These are phyloP conservation scores for Trapa incisa DNA, from an alignment of 345 rosid genomes.

Conservation along the genomic window DNA sequence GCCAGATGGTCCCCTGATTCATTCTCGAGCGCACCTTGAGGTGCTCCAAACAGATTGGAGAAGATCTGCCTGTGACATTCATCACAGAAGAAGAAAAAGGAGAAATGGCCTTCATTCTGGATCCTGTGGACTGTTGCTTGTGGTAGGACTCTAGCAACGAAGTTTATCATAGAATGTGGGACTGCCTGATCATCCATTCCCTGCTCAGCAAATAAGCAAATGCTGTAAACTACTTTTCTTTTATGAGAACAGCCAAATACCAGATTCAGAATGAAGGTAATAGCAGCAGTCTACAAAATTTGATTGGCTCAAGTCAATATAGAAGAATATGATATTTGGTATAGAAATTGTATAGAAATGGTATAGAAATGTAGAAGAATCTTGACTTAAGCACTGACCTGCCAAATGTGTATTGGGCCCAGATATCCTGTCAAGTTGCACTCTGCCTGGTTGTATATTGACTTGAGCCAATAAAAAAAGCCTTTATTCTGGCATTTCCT, in stretches of 20 bases:
- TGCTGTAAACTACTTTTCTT: not conserved
- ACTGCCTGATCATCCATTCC: slow-evolving; percentile 70
- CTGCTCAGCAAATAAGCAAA: slow-evolving; percentile 20
- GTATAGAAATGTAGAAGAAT: too few relatives aligned
- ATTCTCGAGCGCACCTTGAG: slow-evolving; percentile 42
- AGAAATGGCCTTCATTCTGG: slow-evolving; percentile 77
- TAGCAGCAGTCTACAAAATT: not conserved
- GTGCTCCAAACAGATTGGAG: slow-evolving; percentile 55
- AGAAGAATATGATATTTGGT: too few relatives aligned
- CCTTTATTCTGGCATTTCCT: slow-evolving; percentile 52
- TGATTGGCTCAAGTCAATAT: too few relatives aligned
- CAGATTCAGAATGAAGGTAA: not conserved
- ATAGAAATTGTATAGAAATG: too few relatives aligned
- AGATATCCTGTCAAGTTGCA: slow-evolving; percentile 66
- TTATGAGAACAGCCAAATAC: not conserved
- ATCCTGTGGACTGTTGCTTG: slow-evolving; percentile 48
- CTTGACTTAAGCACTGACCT: slow-evolving; percentile 37
- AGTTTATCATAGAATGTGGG: slow-evolving; percentile 52
- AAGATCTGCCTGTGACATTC: slow-evolving; percentile 68
- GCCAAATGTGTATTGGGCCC: slow-evolving; percentile 86
- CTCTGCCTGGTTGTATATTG: slow-evolving; percentile 59
- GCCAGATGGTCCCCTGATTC: slow-evolving; percentile 14
- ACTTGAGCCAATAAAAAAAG: slow-evolving; percentile 67
- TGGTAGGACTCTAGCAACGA: slow-evolving; percentile 66
- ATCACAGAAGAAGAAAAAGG: slow-evolving; percentile 66